Evolutionary conservation across 768 basidiomycete genomes (phyloP).

Genomic region (Pleurotus tuber-regium): DNA sequence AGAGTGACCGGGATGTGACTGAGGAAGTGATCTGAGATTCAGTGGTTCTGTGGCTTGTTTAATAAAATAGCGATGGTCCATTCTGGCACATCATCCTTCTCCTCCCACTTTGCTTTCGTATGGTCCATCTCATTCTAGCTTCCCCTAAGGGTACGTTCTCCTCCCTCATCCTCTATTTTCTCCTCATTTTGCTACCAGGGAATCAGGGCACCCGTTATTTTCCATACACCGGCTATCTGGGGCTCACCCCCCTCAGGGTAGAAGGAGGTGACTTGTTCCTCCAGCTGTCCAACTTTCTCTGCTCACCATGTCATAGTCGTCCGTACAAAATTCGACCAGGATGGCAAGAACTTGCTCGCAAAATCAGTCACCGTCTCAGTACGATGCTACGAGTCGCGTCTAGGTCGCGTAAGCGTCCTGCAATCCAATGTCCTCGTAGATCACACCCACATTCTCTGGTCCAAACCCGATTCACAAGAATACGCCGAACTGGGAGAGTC

Average conservation of each 20-base stretch:
- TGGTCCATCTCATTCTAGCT: conserved; percentile 70
- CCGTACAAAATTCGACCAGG: conserved; percentile 66
- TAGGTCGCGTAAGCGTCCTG: conserved; percentile 53
- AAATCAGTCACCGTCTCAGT: conserved; percentile 71
- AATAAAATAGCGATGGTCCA: conserved; percentile 10
- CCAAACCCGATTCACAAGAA: conserved; percentile 53
- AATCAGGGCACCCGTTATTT: conserved; percentile 71
- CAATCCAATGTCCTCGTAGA: conserved; percentile 71
- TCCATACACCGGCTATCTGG: conserved; percentile 76
- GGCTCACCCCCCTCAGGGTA: conserved; percentile 74
- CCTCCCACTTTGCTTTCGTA: conserved; percentile 31
- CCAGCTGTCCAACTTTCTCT: conserved; percentile 10
- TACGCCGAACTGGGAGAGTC: conserved; percentile 61
- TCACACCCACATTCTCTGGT: conserved; percentile 65
- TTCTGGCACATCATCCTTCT: conserved; percentile 17
- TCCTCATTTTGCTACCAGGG: conserved; percentile 31
- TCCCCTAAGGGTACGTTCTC: conserved; percentile 49
- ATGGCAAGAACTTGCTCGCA: conserved; percentile 64
- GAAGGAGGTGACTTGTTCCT: conserved; percentile 58
- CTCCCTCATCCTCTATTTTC: background rate
- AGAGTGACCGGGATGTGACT: conserved; percentile 14
- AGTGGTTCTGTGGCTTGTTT: conserved; percentile 8
- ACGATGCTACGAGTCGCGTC: conserved; percentile 79
- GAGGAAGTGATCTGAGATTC: conserved; percentile 13
- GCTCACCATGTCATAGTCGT: conserved; percentile 45